Evolutionary conservation across 1,139 yeast genomes (phyloP).

Genomic region (Zygoascus sp.): DNA sequence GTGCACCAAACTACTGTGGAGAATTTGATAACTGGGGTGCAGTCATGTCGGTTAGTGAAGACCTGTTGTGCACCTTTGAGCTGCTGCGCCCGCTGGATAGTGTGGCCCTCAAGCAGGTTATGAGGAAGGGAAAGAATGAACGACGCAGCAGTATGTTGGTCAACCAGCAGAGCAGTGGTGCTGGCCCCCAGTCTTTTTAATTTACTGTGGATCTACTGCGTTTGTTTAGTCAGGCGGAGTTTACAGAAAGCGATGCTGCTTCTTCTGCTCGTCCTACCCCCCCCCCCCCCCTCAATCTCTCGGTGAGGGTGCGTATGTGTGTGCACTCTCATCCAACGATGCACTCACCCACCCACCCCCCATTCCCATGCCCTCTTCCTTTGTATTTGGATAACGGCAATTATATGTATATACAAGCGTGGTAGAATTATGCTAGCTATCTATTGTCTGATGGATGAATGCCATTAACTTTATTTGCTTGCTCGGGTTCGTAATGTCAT

Average conservation of each 20-base stretch:
- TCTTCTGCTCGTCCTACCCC: too few relatives aligned
- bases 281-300: too few relatives aligned
- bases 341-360: too few relatives aligned
- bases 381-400: too few relatives aligned
- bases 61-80: conserved; percentile 85
- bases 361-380: too few relatives aligned
- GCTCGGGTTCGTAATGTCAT: neutral
- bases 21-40: conserved; percentile 99
- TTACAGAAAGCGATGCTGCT: too few relatives aligned
- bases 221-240: too few relatives aligned
- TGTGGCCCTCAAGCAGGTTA: conserved; percentile 83
- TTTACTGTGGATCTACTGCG: too few relatives aligned
- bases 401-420: neutral
- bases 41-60: conserved; percentile 94
- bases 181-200: conserved; percentile 20
- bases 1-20: conserved; percentile 97
- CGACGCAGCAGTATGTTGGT: conserved; percentile 25
- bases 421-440: neutral
- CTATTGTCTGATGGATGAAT: neutral
- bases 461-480: neutral
- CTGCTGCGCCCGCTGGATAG: conserved; percentile 90
- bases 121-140: conserved; percentile 37
- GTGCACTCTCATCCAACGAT: too few relatives aligned
- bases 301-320: too few relatives aligned
- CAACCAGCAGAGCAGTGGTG: conserved; percentile 16